Evolutionary conservation across 169 alveolate genomes (phyloP), one percentile per base, ranked within the genome.

Genomic region (Amoebophrya sp.): DNA sequence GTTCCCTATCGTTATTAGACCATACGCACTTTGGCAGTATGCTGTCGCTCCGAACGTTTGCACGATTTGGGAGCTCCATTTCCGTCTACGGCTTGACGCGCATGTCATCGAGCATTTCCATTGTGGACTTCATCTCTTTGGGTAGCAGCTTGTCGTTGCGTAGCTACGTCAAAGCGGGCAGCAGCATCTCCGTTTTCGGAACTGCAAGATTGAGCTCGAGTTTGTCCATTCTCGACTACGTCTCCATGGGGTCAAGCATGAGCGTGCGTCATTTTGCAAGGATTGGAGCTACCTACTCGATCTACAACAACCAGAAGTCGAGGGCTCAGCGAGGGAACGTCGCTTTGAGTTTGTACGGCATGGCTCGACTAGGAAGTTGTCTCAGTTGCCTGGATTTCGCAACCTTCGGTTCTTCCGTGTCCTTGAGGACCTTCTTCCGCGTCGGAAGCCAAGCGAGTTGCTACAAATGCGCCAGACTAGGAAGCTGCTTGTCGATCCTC

Each of bases 21-120:
- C 91, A 89, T 10, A 18, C 36, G 40, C 76, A 89, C 53, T 41
- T 89, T 10, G 91, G 91, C n/a, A 23, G 40, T 12, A 40, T n/a
- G 53, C 0, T 89, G 38, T 89, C 91, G 39, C 53, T 89, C n/a
- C 91, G 91, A 0, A 10, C 39, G 76, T 89, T 89, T 76, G 65
- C 91, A 40, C 41, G 91, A 23, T 26, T 89, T 40, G 91, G 91
- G 53, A 23, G 40, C 65, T 0, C 40, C 0, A 38, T 89, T 3
- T 39, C 91, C 10, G 65, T 89, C n/a, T 39, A n/a, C 65, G 91
- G 53, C 2, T 76, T 89, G 34, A 39, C 65, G 65, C 53, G 33
- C 38, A 38, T 3, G 91, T 65, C 83, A 36, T 47, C 65, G 65
- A 18, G 1, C 0, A 40, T 40, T 10, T 38, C 65, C 55, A 41